Evolutionary conservation across 257 asterid species (phyloP), one percentile per base, ranked within the genome.

Genomic region (Lycium barbarum): DNA sequence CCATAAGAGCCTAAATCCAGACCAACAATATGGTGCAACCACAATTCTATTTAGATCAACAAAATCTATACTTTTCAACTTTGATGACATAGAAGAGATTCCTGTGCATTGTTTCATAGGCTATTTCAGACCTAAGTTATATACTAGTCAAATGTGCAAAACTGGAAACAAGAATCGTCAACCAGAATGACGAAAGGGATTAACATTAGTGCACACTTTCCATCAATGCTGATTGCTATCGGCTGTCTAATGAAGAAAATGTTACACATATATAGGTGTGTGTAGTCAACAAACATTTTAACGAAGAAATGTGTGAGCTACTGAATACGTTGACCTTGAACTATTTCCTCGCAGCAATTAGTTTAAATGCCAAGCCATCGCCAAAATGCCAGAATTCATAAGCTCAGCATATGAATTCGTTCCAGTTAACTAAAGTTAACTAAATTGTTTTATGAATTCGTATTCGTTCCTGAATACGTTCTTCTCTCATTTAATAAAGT

Each of bases 121-220:
- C 11, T 58, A 58, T 58, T 58, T 58, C 65, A 58, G 11, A 40
- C 57, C 80, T 72, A 73, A 73, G 15, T 20, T 11, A 45, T n/a
- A 45, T 2, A 43, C 40, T 73, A 73, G 80, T 73, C 15, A 73
- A 73, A 20, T 73, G 59, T n/a, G 80, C 9, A 20, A 73, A 73
- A n/a, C 40, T 45, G 15, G 38, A 73, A 73, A 73, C 59, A 73
- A 73, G 59, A 47, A 43, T 5, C 7, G 26, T 45, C 62, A 22
- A 51, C 38, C 0, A 74, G 18, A 74, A 47, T 3, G 40, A 73
- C 35, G 33, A 15, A 73, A 63, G 12, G 40, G 71, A 63, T 63
- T 22, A 22, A 7, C 17, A 3, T 1, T 63, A 22, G 17, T 4
- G 38, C 71, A 63, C 40, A 5, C 7, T 22, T 9, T 11, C 36